Evolutionary conservation across 2,329 filamentous ascomycete species (phyloP), one percentile per base, ranked within the genome.

Genomic region (Westerdykella sp.): DNA sequence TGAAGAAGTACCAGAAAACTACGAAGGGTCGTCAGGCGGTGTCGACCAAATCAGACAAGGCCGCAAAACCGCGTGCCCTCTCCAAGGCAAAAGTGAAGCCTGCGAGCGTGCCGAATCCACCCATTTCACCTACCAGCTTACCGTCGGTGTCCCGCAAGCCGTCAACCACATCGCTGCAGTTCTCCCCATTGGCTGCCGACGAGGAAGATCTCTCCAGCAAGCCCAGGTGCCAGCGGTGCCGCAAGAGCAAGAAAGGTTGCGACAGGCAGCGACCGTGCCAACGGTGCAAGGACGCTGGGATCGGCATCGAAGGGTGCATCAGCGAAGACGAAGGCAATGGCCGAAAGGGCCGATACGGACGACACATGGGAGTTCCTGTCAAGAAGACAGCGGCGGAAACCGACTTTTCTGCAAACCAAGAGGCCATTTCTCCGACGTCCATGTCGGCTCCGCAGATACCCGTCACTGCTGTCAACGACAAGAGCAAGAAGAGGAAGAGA

Each of bases 181-280:
- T 81, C 61, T 78, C 81, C 56, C 77, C 77, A 49, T 69, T 80
- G 34, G 78, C 75, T 38, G 73, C 75, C 25, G 87, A 89, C 53
- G 87, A 95, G 53, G 90, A 96, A 53, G 90, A 96, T 44, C 73
- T 97, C 15, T 96, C 91, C 0, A 90, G 85, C 53, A 96, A 97
- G 71, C 93, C 93, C 44, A 89, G 93, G 50, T 98, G 93, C 74
- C 93, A 98, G 68, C 85, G 93, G 45, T 98, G 93, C 76, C 85
- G 93, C 60, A 98, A 98, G 80, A 97, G 91, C 73, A 98, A 98
- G 77, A 98, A 98, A 72, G 93, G 93, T 11, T 98, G 93, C 65
- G 93, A 98, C 72, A 84, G 93, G 45, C 93, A 97, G 70, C 84
- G 93, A 32, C 93, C 93, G 22, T 98, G 93, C 62, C 87, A 89